Evolutionary conservation across 208 protist genomes (phyloP).

Genomic region (Willaertia magna): DNA sequence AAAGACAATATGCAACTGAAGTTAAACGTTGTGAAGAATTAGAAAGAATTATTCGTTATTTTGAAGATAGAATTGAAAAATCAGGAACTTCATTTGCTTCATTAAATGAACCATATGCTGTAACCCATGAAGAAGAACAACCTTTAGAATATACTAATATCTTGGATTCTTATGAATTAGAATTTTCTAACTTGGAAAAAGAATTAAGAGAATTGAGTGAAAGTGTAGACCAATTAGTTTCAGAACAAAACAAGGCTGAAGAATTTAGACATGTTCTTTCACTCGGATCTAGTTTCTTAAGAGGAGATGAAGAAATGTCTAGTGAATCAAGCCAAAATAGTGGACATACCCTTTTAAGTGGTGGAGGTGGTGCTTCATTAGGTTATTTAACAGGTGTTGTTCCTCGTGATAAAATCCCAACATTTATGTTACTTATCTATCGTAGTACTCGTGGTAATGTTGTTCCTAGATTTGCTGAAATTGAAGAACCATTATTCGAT

Average conservation of each 20-base stretch:
- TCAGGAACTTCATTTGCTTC: background rate
- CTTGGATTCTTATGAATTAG: background rate
- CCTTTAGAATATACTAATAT: background rate
- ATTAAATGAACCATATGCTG: background rate
- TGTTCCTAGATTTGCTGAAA: conserved; percentile 65
- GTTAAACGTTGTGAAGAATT: conserved; percentile 92
- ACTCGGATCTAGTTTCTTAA: conserved; percentile 43
- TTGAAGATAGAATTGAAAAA: conserved; percentile 70
- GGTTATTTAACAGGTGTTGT: conserved; percentile 85
- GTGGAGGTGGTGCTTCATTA: conserved; percentile 18
- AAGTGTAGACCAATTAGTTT: conserved; percentile 43
- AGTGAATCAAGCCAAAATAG: background rate
- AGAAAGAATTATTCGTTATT: conserved; percentile 79
- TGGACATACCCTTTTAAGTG: background rate
- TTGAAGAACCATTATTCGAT: conserved; percentile 74
- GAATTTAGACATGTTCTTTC: conserved; percentile 49
- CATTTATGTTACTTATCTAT: conserved; percentile 84
- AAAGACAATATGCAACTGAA: conserved; percentile 87
- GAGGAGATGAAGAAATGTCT: conserved; percentile 10
- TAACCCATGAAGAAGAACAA: background rate
- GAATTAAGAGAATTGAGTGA: conserved; percentile 74
- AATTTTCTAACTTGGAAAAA: conserved; percentile 37
- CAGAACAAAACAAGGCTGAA: conserved; percentile 45
- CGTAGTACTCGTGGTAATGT: conserved; percentile 88
- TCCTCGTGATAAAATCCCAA: conserved; percentile 54